These are phyloP conservation scores for Leccinum huronense DNA, from an alignment of 1,284 basidiomycete genomes.

Conservation along the genomic window DNA sequence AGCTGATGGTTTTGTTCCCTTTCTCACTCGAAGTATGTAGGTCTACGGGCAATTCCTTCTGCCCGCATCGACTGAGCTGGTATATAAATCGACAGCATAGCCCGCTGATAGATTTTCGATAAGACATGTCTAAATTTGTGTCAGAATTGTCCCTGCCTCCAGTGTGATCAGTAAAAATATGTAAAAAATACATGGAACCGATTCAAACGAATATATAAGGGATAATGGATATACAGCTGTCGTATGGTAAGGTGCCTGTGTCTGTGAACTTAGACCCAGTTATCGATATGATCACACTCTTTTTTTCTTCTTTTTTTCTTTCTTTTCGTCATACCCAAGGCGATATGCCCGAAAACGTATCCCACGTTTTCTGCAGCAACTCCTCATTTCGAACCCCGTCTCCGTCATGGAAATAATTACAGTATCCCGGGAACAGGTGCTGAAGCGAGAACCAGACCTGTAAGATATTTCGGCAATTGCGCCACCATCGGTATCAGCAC, in stretches of 20 bases:
- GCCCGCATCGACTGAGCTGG: not conserved
- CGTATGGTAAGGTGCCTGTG: not conserved
- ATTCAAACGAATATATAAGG: not conserved
- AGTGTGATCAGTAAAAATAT: not conserved
- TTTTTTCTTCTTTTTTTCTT: not conserved
- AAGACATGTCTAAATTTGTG: not conserved
- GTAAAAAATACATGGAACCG: not conserved
- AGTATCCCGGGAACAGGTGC: conserved; percentile 34
- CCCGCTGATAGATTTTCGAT: not conserved
- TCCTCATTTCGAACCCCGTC: conserved; percentile 16
- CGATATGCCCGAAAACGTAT: conserved; percentile 13
- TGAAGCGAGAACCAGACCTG: conserved; percentile 36
- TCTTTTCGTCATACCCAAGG: not conserved
- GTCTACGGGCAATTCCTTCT: not conserved
- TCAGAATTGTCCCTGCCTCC: not conserved
- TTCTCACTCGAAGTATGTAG: not conserved
- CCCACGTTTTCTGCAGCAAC: conserved; percentile 26
- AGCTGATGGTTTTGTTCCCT: not conserved
- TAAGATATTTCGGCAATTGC: not conserved
- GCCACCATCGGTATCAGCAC: not conserved
- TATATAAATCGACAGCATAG: not conserved
- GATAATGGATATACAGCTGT: not conserved
- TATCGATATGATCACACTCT: not conserved
- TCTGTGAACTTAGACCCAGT: not conserved
- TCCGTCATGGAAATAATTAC: conserved; percentile 31